A percentile compares a stretch with the other conserved stretches of the same genome.
Conservation (phyloP, 2,329 filamentous ascomycete species). For the Pyrenophora seminiperda region DNA sequence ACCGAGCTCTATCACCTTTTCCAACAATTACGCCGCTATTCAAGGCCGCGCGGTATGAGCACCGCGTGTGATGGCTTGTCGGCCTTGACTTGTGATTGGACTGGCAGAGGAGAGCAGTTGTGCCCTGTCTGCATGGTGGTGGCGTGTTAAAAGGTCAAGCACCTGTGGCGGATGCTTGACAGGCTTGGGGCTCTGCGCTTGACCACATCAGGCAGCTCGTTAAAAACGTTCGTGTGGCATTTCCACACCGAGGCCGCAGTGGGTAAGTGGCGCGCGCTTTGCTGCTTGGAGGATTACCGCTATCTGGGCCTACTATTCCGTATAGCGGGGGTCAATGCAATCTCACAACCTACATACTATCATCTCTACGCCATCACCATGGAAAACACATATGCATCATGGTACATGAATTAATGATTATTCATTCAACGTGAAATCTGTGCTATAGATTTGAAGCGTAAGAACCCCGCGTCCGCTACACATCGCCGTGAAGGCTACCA, state of each 20-base stretch:
- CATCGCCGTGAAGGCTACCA: background rate
- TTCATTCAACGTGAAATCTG: too few species aligned
- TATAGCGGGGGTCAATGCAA: too few species aligned
- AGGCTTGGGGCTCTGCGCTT: slow-evolving; percentile 15
- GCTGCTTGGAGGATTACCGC: too few species aligned
- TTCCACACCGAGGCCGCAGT: too few species aligned
- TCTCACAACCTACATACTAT: too few species aligned
- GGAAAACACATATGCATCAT: too few species aligned
- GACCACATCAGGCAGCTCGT: slow-evolving; percentile 28
- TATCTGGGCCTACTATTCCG: too few species aligned
- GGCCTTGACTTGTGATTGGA: background rate
- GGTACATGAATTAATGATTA: too few species aligned
- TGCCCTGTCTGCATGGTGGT: background rate
- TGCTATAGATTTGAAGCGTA: too few species aligned
- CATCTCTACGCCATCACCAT: too few species aligned
- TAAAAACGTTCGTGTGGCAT: background rate
- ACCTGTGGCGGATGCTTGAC: slow-evolving; percentile 30
- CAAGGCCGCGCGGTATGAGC: background rate
- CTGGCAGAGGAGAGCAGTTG: background rate
- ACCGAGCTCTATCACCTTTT: slow-evolving; percentile 2
- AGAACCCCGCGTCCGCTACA: background rate
- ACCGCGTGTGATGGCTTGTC: background rate
- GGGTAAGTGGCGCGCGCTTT: too few species aligned
- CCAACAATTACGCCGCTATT: background rate
- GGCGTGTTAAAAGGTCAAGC: slow-evolving; percentile 21